Conservation (phyloP, 2,329 filamentous ascomycete species). For the Cladosporium sp. region DNA sequence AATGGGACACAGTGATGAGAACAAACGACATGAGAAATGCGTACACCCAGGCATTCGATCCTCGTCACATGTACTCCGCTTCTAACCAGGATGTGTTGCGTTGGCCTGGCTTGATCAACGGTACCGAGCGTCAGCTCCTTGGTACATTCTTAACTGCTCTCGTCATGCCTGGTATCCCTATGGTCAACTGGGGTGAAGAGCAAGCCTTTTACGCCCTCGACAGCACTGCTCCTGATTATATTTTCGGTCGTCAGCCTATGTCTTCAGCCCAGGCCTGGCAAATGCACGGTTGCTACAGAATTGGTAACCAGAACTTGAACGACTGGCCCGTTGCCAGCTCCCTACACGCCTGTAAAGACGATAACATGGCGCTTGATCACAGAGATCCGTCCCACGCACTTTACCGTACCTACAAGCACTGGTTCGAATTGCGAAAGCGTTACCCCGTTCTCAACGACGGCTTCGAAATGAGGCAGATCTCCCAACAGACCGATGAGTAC, state of each 20-base stretch:
- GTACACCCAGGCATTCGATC: slow-evolving; percentile 59
- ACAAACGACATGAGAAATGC: slow-evolving; percentile 59
- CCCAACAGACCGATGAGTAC: slow-evolving; percentile 52
- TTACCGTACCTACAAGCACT: slow-evolving; percentile 57
- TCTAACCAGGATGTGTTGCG: slow-evolving; percentile 65
- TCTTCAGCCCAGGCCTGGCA: slow-evolving; percentile 60
- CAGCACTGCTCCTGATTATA: slow-evolving; percentile 60
- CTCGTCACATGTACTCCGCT: slow-evolving; percentile 60
- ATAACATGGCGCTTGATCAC: slow-evolving; percentile 56
- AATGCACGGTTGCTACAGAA: slow-evolving; percentile 59
- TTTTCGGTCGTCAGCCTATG: slow-evolving; percentile 63
- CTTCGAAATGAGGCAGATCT: slow-evolving; percentile 51
- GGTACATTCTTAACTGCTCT: slow-evolving; percentile 57
- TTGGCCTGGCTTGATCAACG: slow-evolving; percentile 57
- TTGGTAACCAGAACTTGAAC: slow-evolving; percentile 54
- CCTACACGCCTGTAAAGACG: slow-evolving; percentile 53
- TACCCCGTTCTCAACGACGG: slow-evolving; percentile 59
- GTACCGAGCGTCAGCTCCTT: slow-evolving; percentile 54
- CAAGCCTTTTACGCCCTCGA: slow-evolving; percentile 62
- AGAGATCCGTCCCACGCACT: slow-evolving; percentile 59
- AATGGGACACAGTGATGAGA: slow-evolving; percentile 54
- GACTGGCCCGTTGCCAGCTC: slow-evolving; percentile 55
- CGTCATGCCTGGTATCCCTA: slow-evolving; percentile 57
- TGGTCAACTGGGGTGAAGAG: slow-evolving; percentile 62
- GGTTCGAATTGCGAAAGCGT: slow-evolving; percentile 56